Base-by-base conservation (phyloP, 1,139 yeast genomes). In the Blastobotrys illinoisensis region DNA sequence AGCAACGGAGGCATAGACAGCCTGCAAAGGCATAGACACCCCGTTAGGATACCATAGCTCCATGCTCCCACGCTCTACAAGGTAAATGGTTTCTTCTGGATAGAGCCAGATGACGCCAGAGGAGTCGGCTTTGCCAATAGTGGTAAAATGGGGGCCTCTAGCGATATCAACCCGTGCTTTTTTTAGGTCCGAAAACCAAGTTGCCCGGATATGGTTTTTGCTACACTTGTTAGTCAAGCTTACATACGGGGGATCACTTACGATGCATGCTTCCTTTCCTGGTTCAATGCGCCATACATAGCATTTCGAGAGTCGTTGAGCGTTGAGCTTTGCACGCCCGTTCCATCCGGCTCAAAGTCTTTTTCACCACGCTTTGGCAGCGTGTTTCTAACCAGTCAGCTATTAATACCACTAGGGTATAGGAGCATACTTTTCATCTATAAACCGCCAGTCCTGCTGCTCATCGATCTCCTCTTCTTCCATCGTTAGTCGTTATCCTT, bases 321-420 rank as follows among this genome's bases (percentile, higher is more conserved):
- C 18, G 77, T 73, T 5, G 70, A 64, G 1, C 65, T 67, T 68
- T 91, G 97, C 21, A 79, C 73, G 2, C 69, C 66, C 0, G 95
- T 85, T 0, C 91, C 89, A 68, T 86, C 93, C 0, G 96, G 97
- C 58, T 83, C 96, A 62, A 84, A 86, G 60, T 88, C 97, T 68
- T 91, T 91, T 57, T 83, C 93, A 1, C 97, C 97, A 58, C 93
- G 73, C 59, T 79, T 81, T 1, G 86, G 86, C n/a, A 81, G 60
- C 28, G 52, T 11, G 16, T 48, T 50, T 4, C 52, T 46, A 19
- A 18, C 16, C 40, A 32, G 40, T 32, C 40, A 32, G 40, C 40
- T 32, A 32, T 21, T n/a, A 48, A 16, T 44, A 9, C 20, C 23
- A 44, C 3, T 44, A 9, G 24, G 7, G 9, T 6, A 44, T 18